Base-by-base conservation (phyloP, 2,329 filamentous ascomycete species). In the Neofusicoccum parvum region DNA sequence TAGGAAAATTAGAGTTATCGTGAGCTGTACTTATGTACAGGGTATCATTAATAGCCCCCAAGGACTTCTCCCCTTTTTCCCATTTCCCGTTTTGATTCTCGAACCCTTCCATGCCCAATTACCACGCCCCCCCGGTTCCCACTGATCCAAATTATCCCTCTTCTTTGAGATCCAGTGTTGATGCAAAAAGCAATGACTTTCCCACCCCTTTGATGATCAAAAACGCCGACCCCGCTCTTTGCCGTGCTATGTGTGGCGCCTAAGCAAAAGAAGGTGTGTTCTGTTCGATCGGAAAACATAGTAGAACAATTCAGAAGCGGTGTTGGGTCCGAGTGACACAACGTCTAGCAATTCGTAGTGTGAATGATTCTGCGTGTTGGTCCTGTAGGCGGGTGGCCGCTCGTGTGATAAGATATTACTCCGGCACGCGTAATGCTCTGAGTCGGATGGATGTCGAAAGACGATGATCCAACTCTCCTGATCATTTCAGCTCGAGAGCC, bases 11-110 rank as follows among this genome's bases (percentile, higher is more conserved):
- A 46, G 23, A 14, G n/a, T 48, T 36, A 48, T 60, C 56, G 15
- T 48, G 32, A 59, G 32, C 56, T 60, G 43, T 60, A 60, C 41
- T 14, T 48, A 60, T 46, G 56, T 60, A 60, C 56, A 60, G 56
- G 56, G 56, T 60, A 60, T 60, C 56, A 48, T 60, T 60, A 60
- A 48, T 32, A 20, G 20, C n/a, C 41, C 20, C 41, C 39, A n/a
- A 36, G 39, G 14, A 5, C 14, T n/a, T 11, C 17, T 6, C 14
- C 20, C n/a, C 39, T 23, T 7, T 7, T 34, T n/a, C 3, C 20
- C 54, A 20, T 5, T 37, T 23, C 23, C 32, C 48, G n/a, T 59
- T 60, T 60, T 58, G 36, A 27, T 49, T 27, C 10, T 17, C 32
- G 17, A 23, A 11, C 15, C 6, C 20, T n/a, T 56, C 23, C 53